These are phyloP conservation scores for Talinum fruticosum DNA, from an alignment of 148 eudicot genomes.

Conservation along the genomic window DNA sequence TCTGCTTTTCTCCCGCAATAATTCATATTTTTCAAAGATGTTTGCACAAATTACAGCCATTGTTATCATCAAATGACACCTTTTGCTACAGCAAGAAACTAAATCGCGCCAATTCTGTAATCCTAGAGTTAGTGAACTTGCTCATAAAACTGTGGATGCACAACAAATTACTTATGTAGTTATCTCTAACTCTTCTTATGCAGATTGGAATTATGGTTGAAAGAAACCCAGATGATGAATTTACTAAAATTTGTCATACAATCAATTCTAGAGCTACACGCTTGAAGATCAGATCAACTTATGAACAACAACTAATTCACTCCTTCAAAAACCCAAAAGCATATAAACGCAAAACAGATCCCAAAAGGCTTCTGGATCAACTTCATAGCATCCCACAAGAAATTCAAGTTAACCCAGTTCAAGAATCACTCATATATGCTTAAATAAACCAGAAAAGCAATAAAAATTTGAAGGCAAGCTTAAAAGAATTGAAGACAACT, in stretches of 20 bases:
- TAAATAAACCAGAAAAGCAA: conserved; percentile 9
- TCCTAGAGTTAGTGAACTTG: neutral
- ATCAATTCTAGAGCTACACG: neutral
- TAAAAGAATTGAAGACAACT: too few relatives aligned
- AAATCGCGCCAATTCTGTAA: neutral
- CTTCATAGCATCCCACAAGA: conserved; percentile 11
- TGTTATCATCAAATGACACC: neutral
- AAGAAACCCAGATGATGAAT: conserved; percentile 11
- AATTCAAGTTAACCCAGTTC: conserved; percentile 18
- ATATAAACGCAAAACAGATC: conserved; percentile 2
- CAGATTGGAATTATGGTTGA: conserved; percentile 9
- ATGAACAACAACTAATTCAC: neutral
- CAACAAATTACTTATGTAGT: conserved; percentile 5
- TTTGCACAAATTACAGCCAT: conserved; percentile 5
- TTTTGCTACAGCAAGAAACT: neutral
- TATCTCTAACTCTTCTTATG: neutral
- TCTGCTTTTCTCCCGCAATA: neutral
- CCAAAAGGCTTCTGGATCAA: conserved; percentile 3
- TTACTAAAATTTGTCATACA: conserved; percentile 12
- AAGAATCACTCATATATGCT: conserved; percentile 13
- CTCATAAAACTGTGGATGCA: neutral
- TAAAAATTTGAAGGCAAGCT: neutral
- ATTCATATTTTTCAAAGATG: conserved; percentile 9
- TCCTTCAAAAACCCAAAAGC: conserved; percentile 9
- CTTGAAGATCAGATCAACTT: conserved; percentile 8